Evolutionary conservation across 495 filamentous ascomycete genomes (phyloP), one percentile per base, ranked within the genome.

Genomic region (Talaromyces wortmannii): DNA sequence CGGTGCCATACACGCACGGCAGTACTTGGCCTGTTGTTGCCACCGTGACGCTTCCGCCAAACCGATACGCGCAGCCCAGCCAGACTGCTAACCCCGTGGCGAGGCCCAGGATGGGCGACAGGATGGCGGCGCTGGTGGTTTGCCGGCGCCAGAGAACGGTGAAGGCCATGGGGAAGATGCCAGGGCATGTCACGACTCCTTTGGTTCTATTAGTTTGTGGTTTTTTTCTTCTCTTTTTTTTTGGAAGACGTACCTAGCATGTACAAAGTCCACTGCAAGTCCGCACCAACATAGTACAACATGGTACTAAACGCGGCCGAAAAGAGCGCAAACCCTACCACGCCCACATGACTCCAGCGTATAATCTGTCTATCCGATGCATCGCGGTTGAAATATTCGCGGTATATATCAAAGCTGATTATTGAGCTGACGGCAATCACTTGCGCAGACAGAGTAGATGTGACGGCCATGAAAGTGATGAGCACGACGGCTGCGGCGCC

Each of bases 61-160:
- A 75, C 8, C 59, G 62, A 48, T 67, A 63, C 0, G 78, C 71
- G 17, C 71, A 73, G 4, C 66, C 68, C 2, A 82, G 71, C 75
- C 78, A 81, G 18, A 70, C 71, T 6, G 67, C 67, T 7, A 81
- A 47, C 7, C 75, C 74, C 0, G 75, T 73, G 0, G 64, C 65
- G 0, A 78, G 50, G 0, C 75, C 74, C 0, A 75, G 62, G 0
- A 79, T 53, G 0, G 78, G 76, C 6, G 71, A 67, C 3, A 77
- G 57, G 16, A 77, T 72, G 4, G 75, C 72, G 3, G 72, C 76
- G 0, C 66, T 58, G 48, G 61, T 70, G 52, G 64, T 75, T 60
- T 80, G 78, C 7, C 67, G 63, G 2, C 60, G 61, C 78, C 78
- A 80, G 43, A 79, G 67, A 51, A 81, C 65, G 10, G 77, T 76